Base-by-base conservation (phyloP, 2,329 filamentous ascomycete species). In the Emergomyces pasteurianus region DNA sequence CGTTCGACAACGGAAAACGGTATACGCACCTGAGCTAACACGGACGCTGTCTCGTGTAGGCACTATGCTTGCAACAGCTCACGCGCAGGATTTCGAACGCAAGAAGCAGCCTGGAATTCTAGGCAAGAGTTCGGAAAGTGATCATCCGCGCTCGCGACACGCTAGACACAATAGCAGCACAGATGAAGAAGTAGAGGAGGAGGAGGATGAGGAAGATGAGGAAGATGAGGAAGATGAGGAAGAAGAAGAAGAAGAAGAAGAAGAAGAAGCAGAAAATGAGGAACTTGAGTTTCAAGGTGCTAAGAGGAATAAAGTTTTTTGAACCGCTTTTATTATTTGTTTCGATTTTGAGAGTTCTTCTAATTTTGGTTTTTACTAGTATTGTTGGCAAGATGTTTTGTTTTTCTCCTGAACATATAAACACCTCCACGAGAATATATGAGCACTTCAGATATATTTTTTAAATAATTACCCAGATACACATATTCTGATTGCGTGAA, bases 51-150 rank as follows among this genome's bases (percentile, higher is more conserved):
- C 74, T n/a, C 76, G 81, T 1, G 80, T 86, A 14, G 84, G 83
- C 5, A 84, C 81, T 16, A 85, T 91, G n/a, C 80, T 96, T 66
- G 88, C 90, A 3, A 82, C 86, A 63, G 92, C 92, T 6, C 94
- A 97, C 72, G 87, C 84, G 63, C 88, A 95, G 72, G 92, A 97
- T 75, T 97, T 96, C 72, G 89, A 95, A 75, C 88, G 94, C 77
- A 88, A 84, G 72, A 81, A 84, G 64, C 81, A 78, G 34, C 79
- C 80, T 0, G 77, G 78, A 42, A 70, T 77, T 14, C 70, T 77
- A 16, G 68, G 69, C 3, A 71, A 70, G 9, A 71, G 72, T 21
- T 70, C 68, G 36, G 70, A 74, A 7, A 68, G 72, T 3, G 50
- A 53, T 1, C 69, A 67, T 38, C 69, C 70, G 7, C 70, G 74